Percentiles rank a stretch among this genome's conserved stretches.
Evolutionary conservation across 2,329 filamentous ascomycete genomes (phyloP).

Genomic region (Curvularia sp.): DNA sequence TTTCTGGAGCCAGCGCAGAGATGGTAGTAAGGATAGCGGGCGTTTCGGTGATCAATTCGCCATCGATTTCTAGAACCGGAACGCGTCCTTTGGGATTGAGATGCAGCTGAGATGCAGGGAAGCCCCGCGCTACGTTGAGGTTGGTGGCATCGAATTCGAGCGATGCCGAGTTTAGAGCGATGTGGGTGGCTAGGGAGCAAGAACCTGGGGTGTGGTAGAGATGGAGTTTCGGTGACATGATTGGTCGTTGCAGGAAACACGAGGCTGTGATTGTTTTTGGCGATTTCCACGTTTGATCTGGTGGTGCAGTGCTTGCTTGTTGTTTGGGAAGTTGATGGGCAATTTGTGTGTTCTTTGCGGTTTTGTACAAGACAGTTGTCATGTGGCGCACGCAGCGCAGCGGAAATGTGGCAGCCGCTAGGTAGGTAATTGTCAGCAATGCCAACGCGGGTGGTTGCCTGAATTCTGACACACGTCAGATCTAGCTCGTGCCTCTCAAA

Average conservation of each 20-base stretch:
- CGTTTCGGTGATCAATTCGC: constrained; percentile 30
- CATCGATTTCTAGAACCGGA: constrained; percentile 28
- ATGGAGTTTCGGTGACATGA: constrained; percentile 27
- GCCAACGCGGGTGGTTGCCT: too few relatives aligned
- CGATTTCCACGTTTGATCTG: background rate
- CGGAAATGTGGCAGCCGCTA: background rate
- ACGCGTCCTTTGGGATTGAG: constrained; percentile 35
- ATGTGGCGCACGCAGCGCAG: background rate
- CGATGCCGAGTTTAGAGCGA: constrained; percentile 27
- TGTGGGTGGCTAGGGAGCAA: constrained; percentile 29
- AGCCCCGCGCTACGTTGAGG: constrained; percentile 17
- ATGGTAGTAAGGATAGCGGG: constrained; percentile 1
- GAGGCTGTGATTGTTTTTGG: background rate
- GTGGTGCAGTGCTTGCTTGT: background rate
- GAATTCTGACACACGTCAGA: too few relatives aligned
- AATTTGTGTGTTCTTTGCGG: background rate
- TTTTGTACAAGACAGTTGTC: background rate
- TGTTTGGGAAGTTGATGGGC: background rate
- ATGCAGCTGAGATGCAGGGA: constrained; percentile 19
- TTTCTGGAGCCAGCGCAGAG: constrained; percentile 16
- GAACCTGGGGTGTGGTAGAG: constrained; percentile 27
- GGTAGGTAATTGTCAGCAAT: background rate
- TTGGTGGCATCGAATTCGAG: constrained; percentile 20
- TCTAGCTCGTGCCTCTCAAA: too few relatives aligned
- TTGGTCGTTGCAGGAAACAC: background rate